Percentiles rank a stretch among this genome's conserved stretches.
Conservation (phyloP, 768 basidiomycete genomes). For the Naganishia onofrii region DNA sequence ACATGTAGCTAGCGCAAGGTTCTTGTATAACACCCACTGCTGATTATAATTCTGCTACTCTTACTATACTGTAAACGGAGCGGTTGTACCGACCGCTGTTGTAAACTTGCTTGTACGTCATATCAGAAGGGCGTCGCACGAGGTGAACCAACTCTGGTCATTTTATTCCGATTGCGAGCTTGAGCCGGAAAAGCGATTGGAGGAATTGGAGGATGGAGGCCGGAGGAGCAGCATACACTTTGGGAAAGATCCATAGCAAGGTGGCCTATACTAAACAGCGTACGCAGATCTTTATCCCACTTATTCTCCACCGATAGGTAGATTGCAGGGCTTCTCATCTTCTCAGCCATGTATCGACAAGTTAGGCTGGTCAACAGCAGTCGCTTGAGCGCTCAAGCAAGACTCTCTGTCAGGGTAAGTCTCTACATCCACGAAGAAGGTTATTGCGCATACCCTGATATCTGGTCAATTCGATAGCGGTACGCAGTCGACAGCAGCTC, state of each 20-base stretch:
- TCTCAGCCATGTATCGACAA: slow-evolving; percentile 27
- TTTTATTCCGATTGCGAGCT: not conserved
- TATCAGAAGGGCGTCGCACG: not conserved
- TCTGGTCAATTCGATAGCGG: slow-evolving; percentile 18
- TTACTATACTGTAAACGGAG: too few relatives aligned
- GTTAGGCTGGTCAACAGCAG: slow-evolving; percentile 25
- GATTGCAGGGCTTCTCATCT: not conserved
- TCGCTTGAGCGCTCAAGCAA: slow-evolving; percentile 13
- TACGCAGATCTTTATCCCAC: not conserved
- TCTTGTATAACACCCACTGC: too few relatives aligned
- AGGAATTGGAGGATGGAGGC: too few relatives aligned
- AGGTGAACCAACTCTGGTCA: slow-evolving; percentile 5
- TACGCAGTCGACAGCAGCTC: slow-evolving; percentile 26
- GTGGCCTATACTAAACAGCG: not conserved
- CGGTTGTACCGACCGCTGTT: too few relatives aligned
- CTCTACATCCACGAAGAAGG: not conserved
- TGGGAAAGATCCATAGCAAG: not conserved
- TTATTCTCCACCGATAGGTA: not conserved
- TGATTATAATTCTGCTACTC: too few relatives aligned
- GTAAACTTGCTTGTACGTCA: not conserved
- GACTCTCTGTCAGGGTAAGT: slow-evolving; percentile 12
- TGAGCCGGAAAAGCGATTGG: slow-evolving; percentile 23
- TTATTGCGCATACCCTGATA: not conserved
- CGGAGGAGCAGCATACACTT: too few relatives aligned
- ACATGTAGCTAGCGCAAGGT: too few relatives aligned